Evolutionary conservation across 176 grass and related monocot species (phyloP), one percentile per base, ranked within the genome.

Genomic region (Otatea glauca): DNA sequence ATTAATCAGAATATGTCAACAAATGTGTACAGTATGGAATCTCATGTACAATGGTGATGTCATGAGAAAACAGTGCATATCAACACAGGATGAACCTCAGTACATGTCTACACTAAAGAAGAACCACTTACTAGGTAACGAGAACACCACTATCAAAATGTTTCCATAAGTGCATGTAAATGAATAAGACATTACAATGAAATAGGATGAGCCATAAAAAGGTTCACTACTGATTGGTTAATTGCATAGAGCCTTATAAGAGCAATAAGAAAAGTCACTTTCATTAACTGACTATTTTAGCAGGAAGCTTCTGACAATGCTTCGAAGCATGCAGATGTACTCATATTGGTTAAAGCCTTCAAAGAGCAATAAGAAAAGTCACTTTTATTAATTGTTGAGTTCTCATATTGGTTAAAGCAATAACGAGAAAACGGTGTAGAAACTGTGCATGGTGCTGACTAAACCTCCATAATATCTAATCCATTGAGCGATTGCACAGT

Each of bases 121-220:
- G 18, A 42, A 70, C 38, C 38, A 70, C 72, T 75, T 71, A 34
- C 41, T 60, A 72, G 7, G 25, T 71, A 85, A n/a, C 14, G 2
- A 66, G 44, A 29, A 61, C 5, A 68, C 64, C 2, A 61, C 56
- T 54, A 41, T 2, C 32, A 45, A 65, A 54, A 68, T 70, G 62
- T 24, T 41, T 41, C 20, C 17, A 13, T 72, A 55, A 50, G 18
- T 84, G 44, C 0, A 23, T 71, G 23, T 35, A 78, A 75, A 70
- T 17, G 15, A 77, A 76, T 7, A 70, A 65, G 23, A 49, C 21
- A 81, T 72, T 38, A 58, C 43, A 62, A 25, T 85, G 9, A 54
- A 71, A 70, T 37, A 73, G 20, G 12, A 11, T 6, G 15, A 43
- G 29, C 74, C 37, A 43, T 2, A 65, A 56, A 75, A 83, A 23